These are phyloP conservation scores for Vaccinium macrocarpon DNA, from an alignment of 148 eudicot species.

Conservation along the genomic window DNA sequence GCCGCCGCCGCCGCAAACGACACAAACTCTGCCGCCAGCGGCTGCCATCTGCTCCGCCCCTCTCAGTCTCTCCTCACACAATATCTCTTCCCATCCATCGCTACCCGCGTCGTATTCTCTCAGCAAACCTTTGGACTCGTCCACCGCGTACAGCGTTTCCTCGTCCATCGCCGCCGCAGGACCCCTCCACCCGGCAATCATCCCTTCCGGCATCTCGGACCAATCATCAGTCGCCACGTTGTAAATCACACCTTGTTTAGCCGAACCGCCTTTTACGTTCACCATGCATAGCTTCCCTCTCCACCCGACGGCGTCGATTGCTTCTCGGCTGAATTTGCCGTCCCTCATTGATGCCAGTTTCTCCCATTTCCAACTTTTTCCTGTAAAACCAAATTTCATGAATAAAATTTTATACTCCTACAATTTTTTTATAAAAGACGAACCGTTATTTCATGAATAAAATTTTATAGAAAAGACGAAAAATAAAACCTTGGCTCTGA, in stretches of 20 bases:
- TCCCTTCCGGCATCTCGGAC: conserved; percentile 67
- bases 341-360: conserved; percentile 35
- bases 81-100: conserved; percentile 54
- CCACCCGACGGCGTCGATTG: conserved; percentile 70
- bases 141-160: conserved; percentile 51
- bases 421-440: too few species aligned
- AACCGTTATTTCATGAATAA: too few species aligned
- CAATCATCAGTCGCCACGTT: conserved; percentile 34
- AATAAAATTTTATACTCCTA: too few species aligned
- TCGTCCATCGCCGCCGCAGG: conserved; percentile 84
- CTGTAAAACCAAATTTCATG: too few species aligned
- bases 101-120: conserved; percentile 38
- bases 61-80: conserved; percentile 33
- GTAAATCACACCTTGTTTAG: conserved; percentile 61
- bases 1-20: conserved; percentile 36
- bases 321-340: conserved; percentile 61
- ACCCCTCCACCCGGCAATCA: conserved; percentile 77
- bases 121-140: conserved; percentile 53
- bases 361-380: conserved; percentile 38
- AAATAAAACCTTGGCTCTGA: not conserved
- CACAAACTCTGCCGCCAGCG: conserved; percentile 61
- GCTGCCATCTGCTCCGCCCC: conserved; percentile 66
- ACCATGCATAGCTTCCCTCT: conserved; percentile 62
- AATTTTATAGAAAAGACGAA: too few species aligned
- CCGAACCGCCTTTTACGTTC: conserved; percentile 57